Evolutionary conservation across 2,329 filamentous ascomycete genomes (phyloP).

Genomic region (Xylaria sp.): DNA sequence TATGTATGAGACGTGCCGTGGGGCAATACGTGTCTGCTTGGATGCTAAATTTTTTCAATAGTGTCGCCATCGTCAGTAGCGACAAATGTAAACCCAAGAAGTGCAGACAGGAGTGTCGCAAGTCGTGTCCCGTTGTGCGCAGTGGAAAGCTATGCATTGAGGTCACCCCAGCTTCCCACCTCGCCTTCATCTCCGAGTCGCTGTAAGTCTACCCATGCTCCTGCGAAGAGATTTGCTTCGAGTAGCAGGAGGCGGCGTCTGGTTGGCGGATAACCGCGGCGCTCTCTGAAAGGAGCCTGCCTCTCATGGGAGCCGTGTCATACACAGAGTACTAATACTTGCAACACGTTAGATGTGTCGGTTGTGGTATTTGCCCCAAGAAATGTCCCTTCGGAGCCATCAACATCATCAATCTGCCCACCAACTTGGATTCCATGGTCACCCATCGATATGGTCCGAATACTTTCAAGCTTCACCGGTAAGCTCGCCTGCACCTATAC

Average conservation of each 20-base stretch:
- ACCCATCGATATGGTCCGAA: background rate
- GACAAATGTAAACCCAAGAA: background rate
- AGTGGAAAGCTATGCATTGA: background rate
- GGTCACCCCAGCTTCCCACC: background rate
- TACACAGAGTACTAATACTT: background rate
- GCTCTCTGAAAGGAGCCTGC: background rate
- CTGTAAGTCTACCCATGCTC: background rate
- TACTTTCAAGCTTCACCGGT: background rate
- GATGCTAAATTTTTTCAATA: background rate
- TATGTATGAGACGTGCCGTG: background rate
- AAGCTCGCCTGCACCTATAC: background rate
- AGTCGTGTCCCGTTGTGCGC: background rate
- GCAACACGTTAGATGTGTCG: background rate
- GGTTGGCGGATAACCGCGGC: background rate
- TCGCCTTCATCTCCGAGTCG: background rate
- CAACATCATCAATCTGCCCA: background rate
- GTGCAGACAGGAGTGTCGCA: background rate
- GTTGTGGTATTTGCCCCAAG: background rate
- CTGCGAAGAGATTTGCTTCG: background rate
- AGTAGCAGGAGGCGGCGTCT: background rate
- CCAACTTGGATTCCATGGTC: background rate
- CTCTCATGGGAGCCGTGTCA: background rate
- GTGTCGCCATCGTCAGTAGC: slow-evolving; percentile 1
- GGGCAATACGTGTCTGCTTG: background rate
- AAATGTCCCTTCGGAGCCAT: background rate